phyloP scores from a whole-genome alignment of 192 early-diverging fungal genomes.

The Allomyces javanicus region DNA sequence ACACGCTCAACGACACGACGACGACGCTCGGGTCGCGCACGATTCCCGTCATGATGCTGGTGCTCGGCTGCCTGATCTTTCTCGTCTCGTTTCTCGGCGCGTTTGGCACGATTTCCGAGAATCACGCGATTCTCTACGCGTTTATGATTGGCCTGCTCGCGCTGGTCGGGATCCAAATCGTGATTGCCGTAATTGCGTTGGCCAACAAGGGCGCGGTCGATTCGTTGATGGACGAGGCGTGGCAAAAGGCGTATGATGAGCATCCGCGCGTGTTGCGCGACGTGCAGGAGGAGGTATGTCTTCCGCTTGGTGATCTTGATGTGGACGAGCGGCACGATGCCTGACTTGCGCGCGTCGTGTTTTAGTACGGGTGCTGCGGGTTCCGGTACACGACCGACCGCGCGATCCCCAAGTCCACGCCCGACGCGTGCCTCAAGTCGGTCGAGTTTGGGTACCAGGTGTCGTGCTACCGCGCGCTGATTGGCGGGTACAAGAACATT shows the following conservation, averaged over 20 bases:
- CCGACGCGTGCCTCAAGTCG: slow-evolving; percentile 6
- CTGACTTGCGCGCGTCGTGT: too few relatives aligned
- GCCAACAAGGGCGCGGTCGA: slow-evolving; percentile 7
- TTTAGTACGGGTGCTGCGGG: slow-evolving; percentile 14
- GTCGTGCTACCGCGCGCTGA: slow-evolving; percentile 6
- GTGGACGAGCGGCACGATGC: too few relatives aligned
- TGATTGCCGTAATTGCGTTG: slow-evolving; percentile 7
- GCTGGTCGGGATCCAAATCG: slow-evolving; percentile 9
- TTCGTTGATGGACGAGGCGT: slow-evolving; percentile 13
- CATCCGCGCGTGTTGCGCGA: slow-evolving; percentile 17
- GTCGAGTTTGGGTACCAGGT: slow-evolving; percentile 13
- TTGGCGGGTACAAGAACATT: slow-evolving; percentile 10
- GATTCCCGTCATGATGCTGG: slow-evolving; percentile 16
- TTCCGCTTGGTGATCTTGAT: too few relatives aligned
- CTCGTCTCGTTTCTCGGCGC: slow-evolving; percentile 22
- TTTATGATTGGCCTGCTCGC: slow-evolving; percentile 1
- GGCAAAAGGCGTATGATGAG: slow-evolving; percentile 17
- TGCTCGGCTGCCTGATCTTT: slow-evolving; percentile 18
- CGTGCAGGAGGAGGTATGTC: slow-evolving; percentile 13
- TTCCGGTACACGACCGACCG: slow-evolving; percentile 12
- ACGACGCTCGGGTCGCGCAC: slow-evolving; percentile 4
- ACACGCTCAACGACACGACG: not conserved
- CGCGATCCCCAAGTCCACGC: slow-evolving; percentile 8
- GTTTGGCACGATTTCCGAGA: slow-evolving; percentile 10
- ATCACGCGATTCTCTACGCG: not conserved